Base-by-base conservation (phyloP, 2,329 filamentous ascomycete genomes). In the Scedosporium apiospermum region DNA sequence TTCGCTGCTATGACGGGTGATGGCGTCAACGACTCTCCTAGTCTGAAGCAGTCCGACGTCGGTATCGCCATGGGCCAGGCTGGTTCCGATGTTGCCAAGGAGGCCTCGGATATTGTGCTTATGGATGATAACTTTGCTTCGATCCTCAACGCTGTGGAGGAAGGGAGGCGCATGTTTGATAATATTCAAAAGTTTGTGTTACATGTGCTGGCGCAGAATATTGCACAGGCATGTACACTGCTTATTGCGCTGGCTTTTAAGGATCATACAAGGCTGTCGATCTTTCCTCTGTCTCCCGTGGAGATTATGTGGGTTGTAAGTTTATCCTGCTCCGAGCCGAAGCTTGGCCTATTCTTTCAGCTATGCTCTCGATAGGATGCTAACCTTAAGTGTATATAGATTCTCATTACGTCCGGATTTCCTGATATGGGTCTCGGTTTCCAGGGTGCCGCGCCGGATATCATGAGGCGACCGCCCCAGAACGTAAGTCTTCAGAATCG, bases 261-360 rank as follows among this genome's bases (percentile, higher is more conserved):
- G 72, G 88, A 90, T 67, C 66, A 71, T 0, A 76, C 76, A 14
- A 76, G 80, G 2, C 77, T 88, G 26, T 90, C 87, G 0, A 84
- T 90, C 10, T 90, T 90, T 70, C 86, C 87, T 0, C 78, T 90
- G 9, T 80, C 86, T 0, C 88, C 88, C 0, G 84, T 90, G 12
- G 85, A 90, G 65, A 89, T 90, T 65, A 79, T 91, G 38, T 90
- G 91, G 91, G 91, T 96, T 73, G 86, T 86, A 86, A 90, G 69
- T 21, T 6, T 23, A 4, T 21, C 53, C 53, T 16, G 10, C 4
- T 18, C 34, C 57, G 4, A 44, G 18, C n/a, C 41, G n/a, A 26
- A 34, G n/a, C n/a, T n/a, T n/a, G n/a, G n/a, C n/a, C n/a, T n/a
- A n/a, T n/a, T n/a, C n/a, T n/a, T n/a, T n/a, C n/a, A n/a, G n/a